Evolutionary conservation across 2,329 filamentous ascomycete genomes (phyloP).

Genomic region (Aspergillus ustus): DNA sequence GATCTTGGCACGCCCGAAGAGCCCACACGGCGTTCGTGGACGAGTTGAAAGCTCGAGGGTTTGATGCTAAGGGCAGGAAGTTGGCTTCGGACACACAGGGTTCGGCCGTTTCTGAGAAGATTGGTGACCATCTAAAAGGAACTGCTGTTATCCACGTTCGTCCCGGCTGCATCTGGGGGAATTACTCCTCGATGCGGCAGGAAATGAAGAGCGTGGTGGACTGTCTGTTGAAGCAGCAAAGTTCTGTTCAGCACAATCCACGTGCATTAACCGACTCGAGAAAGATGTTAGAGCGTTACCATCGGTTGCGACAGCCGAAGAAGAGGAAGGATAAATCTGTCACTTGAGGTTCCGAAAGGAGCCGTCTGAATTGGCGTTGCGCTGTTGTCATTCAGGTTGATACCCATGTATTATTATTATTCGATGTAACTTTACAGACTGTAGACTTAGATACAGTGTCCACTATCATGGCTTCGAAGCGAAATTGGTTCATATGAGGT

Average conservation of each 20-base stretch:
- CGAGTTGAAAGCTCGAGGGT: conserved; percentile 53
- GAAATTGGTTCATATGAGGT: neutral
- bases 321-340: no score
- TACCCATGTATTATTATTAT: conserved; percentile 16
- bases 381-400: conserved; percentile 3
- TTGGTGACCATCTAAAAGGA: conserved; percentile 38
- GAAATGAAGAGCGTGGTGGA: conserved; percentile 24
- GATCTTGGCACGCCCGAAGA: conserved; percentile 51
- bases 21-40: conserved; percentile 50
- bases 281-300: neutral
- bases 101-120: conserved; percentile 1
- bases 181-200: conserved; percentile 22
- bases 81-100: conserved; percentile 10
- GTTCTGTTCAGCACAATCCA: neutral
- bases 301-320: no score
- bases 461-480: neutral
- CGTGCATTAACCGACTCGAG: neutral
- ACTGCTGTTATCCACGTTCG: conserved; percentile 39
- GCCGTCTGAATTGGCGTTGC: neutral
- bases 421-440: neutral
- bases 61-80: conserved; percentile 39
- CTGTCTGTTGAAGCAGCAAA: conserved; percentile 19
- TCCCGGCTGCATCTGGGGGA: conserved; percentile 16
- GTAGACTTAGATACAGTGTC: neutral
- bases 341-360: neutral